Evolutionary conservation across 2,329 filamentous ascomycete species (phyloP), one percentile per base, ranked within the genome.

Genomic region (Triangularia setosa): DNA sequence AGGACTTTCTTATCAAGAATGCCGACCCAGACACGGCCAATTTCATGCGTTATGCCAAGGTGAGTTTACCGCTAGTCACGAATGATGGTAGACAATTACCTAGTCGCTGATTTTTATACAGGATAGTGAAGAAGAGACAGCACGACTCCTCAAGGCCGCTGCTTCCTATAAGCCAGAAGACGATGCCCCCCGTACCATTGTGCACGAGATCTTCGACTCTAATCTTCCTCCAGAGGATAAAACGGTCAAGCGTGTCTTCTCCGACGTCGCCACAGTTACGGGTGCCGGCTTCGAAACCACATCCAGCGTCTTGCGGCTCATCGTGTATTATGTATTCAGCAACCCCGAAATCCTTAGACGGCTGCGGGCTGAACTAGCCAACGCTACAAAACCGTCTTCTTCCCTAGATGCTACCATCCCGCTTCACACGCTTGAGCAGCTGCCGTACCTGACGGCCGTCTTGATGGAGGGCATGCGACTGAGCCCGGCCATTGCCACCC

Each of bases 391-490:
- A 9, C 11, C 4, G 16, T 62, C 61, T 25, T 27, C 21, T 21
- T 7, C 24, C 27, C 23, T 16, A 61, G 56, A n/a, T n/a, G 54
- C 3, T 21, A n/a, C 23, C 48, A 57, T 52, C 59, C 64, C 30
- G 33, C 70, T 69, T 57, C 68, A n/a, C 9, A 68, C 72, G 9
- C 69, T 78, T 23, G 73, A 78, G 65, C 67, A 70, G 62, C 64
- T 76, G 9, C 72, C 72, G 0, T 82, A 81, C 65, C 73, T 83
- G 4, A 75, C 76, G 6, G 78, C 80, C 0, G 76, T 80, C 0
- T 70, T 83, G 14, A 78, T 74, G 30, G 81, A 84, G 68, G 75
- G 78, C 1, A 72, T 82, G 68, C 76, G 82, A 1, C 64, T 83
- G 0, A 77, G 80, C 57, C 78, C 80, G 1, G 76, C 73, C 0